Percentiles rank a stretch among this genome's conserved stretches.
Conservation (phyloP, 805 yeast genomes). For the Lipomyces starkeyi region DNA sequence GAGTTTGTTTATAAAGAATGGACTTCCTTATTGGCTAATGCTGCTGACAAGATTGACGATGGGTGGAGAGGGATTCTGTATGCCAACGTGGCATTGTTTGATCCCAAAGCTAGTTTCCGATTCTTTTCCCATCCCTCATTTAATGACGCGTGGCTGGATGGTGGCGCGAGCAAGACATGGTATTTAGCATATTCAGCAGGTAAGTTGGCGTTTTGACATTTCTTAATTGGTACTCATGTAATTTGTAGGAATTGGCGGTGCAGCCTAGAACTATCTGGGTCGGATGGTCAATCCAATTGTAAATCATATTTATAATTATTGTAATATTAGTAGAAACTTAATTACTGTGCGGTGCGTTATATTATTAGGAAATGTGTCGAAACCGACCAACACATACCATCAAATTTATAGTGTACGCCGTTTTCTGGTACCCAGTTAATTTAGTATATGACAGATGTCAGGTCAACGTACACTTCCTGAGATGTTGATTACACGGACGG, state of each 20-base stretch:
- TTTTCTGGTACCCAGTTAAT: no score
- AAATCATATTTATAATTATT: no score
- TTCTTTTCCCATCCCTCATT: constrained; percentile 66
- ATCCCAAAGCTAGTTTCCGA: constrained; percentile 65
- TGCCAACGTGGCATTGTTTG: constrained; percentile 74
- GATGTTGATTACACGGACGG: no score
- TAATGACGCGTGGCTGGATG: constrained; percentile 63
- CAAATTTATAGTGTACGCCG: no score
- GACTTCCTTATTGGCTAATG: constrained; percentile 54
- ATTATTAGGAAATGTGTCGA: no score
- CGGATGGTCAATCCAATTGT: no score
- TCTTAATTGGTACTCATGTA: neutral
- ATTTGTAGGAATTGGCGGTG: neutral
- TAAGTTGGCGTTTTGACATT: constrained; percentile 47
- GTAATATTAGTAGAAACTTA: no score
- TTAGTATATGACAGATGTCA: no score
- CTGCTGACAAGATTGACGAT: constrained; percentile 53
- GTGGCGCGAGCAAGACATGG: constrained; percentile 89
- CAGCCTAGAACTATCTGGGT: neutral
- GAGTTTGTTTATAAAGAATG: constrained; percentile 62
- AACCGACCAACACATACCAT: no score
- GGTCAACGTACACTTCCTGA: no score
- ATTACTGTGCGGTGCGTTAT: no score
- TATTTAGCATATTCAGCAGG: constrained; percentile 62
- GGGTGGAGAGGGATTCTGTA: constrained; percentile 75